These are phyloP conservation scores for Leccinellum albellum DNA, from an alignment of 768 basidiomycete genomes.

Conservation along the genomic window DNA sequence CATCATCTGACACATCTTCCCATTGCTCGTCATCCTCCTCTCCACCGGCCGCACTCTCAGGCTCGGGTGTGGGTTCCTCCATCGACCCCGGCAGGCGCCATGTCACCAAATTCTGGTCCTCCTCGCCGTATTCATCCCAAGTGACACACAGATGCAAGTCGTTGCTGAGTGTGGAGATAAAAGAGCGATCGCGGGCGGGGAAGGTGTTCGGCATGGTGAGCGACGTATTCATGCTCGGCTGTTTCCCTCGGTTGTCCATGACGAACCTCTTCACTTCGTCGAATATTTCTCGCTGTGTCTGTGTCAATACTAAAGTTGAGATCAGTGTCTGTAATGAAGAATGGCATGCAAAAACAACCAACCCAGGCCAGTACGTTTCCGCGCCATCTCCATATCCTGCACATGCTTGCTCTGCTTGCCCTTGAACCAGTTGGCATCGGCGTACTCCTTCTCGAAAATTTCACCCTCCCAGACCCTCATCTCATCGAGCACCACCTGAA, in stretches of 20 bases:
- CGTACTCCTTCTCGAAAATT: slow-evolving; percentile 87
- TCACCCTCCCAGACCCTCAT: slow-evolving; percentile 87
- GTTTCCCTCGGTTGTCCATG: slow-evolving; percentile 36
- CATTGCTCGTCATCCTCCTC: slow-evolving; percentile 50
- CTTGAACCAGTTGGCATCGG: slow-evolving; percentile 90
- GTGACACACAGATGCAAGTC: slow-evolving; percentile 73
- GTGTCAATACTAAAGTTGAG: slow-evolving; percentile 55
- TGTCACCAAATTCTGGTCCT: slow-evolving; percentile 74
- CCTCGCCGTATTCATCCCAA: slow-evolving; percentile 94
- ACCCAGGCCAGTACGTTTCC: slow-evolving; percentile 64
- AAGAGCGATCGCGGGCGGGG: slow-evolving; percentile 74
- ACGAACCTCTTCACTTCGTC: slow-evolving; percentile 78
- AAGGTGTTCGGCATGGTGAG: slow-evolving; percentile 76
- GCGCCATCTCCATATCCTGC: slow-evolving; percentile 59
- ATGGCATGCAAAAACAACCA: slow-evolving; percentile 20
- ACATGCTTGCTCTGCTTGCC: slow-evolving; percentile 82
- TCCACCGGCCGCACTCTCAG: slow-evolving; percentile 36
- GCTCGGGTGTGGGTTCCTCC: slow-evolving; percentile 33
- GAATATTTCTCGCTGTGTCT: slow-evolving; percentile 72
- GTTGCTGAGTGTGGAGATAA: slow-evolving; percentile 70
- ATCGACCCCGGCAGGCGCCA: slow-evolving; percentile 53
- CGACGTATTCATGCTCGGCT: slow-evolving; percentile 32
- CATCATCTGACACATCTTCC: slow-evolving; percentile 49
- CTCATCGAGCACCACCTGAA: slow-evolving; percentile 86
- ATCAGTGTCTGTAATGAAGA: neutral